Conservation (phyloP, 306 rosid genomes). For the Cotoneaster glaucophyllus region DNA sequence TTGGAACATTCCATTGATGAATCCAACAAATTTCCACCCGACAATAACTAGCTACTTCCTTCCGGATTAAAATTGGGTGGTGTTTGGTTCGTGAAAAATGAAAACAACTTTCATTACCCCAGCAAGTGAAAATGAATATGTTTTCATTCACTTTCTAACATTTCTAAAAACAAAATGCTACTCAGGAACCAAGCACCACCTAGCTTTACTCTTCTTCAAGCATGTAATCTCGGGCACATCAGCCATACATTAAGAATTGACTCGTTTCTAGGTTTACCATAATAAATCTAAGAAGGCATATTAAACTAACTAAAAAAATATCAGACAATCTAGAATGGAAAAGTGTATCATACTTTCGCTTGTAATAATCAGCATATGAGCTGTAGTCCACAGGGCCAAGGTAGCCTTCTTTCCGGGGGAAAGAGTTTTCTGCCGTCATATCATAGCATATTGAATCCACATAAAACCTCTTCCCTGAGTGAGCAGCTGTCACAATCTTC, state of each 20-base stretch:
- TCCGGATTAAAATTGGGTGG: slow-evolving; percentile 43
- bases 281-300: slow-evolving; percentile 7
- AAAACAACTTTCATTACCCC: not conserved
- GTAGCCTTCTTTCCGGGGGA: slow-evolving; percentile 97
- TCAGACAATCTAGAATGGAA: slow-evolving; percentile 21
- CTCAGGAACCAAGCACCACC: slow-evolving; percentile 1
- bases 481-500: slow-evolving; percentile 94
- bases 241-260: slow-evolving; percentile 33
- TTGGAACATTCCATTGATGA: slow-evolving; percentile 22
- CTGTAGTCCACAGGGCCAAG: slow-evolving; percentile 99
- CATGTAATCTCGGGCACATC: slow-evolving; percentile 51
- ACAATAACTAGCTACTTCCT: slow-evolving; percentile 39
- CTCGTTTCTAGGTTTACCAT: slow-evolving; percentile 5
- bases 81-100: not conserved
- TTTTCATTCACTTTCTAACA: not conserved
- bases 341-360: slow-evolving; percentile 69
- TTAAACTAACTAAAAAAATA: slow-evolving; percentile 4
- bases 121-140: not conserved
- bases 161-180: not conserved
- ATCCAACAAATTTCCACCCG: slow-evolving; percentile 27
- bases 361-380: slow-evolving; percentile 96
- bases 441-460: slow-evolving; percentile 87
- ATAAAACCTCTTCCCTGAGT: slow-evolving; percentile 95
- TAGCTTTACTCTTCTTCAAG: slow-evolving; percentile 51
- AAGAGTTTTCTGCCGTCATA: slow-evolving; percentile 91